These are phyloP conservation scores for Gnomoniopsis sp. DNA, from an alignment of 2,329 filamentous ascomycete species.

Conservation along the genomic window DNA sequence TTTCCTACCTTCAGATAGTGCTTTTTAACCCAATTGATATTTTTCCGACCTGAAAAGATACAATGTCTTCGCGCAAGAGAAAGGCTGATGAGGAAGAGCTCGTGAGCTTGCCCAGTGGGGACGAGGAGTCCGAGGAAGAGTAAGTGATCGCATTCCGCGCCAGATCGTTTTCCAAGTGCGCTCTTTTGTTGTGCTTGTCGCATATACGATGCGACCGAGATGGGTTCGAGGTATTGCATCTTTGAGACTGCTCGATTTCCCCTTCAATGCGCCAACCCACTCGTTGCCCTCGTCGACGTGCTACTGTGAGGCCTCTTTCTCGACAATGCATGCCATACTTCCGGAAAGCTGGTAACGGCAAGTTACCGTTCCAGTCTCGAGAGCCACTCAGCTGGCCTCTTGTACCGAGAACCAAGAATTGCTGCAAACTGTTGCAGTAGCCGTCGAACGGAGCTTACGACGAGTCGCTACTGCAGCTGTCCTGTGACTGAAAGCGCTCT, in stretches of 20 bases:
- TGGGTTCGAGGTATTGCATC: constrained; percentile 6
- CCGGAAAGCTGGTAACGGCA: background rate
- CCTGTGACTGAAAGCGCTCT: background rate
- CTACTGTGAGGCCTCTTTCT: background rate
- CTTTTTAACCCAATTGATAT: constrained; percentile 26
- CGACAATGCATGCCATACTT: background rate
- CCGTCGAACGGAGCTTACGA: background rate
- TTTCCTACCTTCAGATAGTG: background rate
- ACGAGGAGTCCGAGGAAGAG: constrained; percentile 53
- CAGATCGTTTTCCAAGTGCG: constrained; percentile 27
- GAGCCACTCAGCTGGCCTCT: background rate
- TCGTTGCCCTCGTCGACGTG: background rate
- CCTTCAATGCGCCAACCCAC: background rate
- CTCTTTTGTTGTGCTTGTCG: constrained; percentile 12
- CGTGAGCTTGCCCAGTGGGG: constrained; percentile 50
- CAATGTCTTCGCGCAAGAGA: constrained; percentile 51
- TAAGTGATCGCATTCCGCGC: constrained; percentile 32
- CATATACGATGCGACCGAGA: constrained; percentile 15
- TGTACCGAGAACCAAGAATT: background rate
- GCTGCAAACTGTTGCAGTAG: background rate
- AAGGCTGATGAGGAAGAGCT: constrained; percentile 51
- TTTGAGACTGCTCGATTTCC: background rate
- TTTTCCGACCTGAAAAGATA: constrained; percentile 16
- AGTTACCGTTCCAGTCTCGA: background rate
- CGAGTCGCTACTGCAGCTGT: background rate